Percentiles rank a stretch among this genome's conserved stretches.
Conservation (phyloP, 2,329 filamentous ascomycete genomes). For the Macrophomina pseudophaseolina region DNA sequence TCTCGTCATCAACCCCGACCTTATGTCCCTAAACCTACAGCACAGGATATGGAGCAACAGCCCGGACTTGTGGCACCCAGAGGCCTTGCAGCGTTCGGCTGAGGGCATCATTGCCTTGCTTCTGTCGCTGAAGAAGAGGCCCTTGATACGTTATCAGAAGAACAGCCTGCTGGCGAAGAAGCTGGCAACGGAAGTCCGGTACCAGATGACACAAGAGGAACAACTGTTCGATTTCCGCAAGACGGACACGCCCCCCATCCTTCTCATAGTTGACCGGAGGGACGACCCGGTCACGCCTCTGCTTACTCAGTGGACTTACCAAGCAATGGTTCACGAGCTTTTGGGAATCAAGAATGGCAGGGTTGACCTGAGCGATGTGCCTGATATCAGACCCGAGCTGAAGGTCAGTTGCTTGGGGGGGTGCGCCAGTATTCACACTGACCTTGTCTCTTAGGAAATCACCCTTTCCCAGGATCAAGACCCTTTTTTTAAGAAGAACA, state of each 20-base stretch:
- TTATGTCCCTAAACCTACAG: constrained; percentile 79
- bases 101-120: constrained; percentile 86
- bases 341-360: constrained; percentile 94
- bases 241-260: constrained; percentile 90
- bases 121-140: constrained; percentile 93
- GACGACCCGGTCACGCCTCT: constrained; percentile 95
- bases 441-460: constrained; percentile 66
- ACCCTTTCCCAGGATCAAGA: constrained; percentile 96
- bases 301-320: constrained; percentile 97
- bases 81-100: constrained; percentile 82
- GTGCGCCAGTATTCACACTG: background rate
- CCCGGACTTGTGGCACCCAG: constrained; percentile 88
- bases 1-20: constrained; percentile 90
- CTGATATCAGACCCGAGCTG: constrained; percentile 82
- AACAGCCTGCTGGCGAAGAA: constrained; percentile 91
- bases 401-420: constrained; percentile 50
- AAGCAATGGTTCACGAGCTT: constrained; percentile 99
- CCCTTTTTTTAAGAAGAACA: constrained; percentile 98
- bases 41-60: constrained; percentile 80
- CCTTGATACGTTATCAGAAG: constrained; percentile 89
- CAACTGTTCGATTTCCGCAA: constrained; percentile 96
- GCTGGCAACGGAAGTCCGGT: constrained; percentile 87
- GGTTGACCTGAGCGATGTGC: constrained; percentile 83
- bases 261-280: constrained; percentile 86
- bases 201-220: constrained; percentile 93